Conservation (phyloP, 2,329 filamentous ascomycete genomes). For the Phymatotrichopsis omnivora region DNA sequence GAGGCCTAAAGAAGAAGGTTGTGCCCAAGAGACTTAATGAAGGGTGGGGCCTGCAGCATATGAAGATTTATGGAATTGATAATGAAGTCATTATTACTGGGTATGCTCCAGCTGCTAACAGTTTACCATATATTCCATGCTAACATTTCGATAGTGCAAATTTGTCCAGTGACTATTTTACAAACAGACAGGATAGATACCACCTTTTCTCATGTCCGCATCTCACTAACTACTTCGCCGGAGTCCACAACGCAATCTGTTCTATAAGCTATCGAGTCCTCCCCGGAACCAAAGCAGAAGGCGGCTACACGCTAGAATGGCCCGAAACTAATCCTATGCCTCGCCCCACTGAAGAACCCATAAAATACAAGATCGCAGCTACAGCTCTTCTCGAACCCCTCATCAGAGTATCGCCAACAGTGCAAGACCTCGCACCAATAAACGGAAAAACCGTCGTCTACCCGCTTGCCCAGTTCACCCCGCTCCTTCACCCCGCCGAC, state of each 20-base stretch:
- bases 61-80: conserved; percentile 96
- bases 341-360: conserved; percentile 60
- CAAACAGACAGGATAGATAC: conserved; percentile 87
- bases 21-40: conserved; percentile 90
- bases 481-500: conserved; percentile 60
- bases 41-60: conserved; percentile 95
- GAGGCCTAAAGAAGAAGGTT: conserved; percentile 69
- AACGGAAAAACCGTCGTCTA: conserved; percentile 62
- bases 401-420: conserved; percentile 48
- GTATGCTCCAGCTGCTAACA: conserved; percentile 39
- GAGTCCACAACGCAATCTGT: conserved; percentile 65
- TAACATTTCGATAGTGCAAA: conserved; percentile 52
- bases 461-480: conserved; percentile 77
- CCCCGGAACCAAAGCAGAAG: conserved; percentile 45
- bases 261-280: conserved; percentile 72
- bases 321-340: conserved; percentile 62
- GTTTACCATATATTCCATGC: conserved; percentile 13
- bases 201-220: conserved; percentile 74
- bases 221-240: conserved; percentile 71
- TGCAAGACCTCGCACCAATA: conserved; percentile 12
- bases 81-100: conserved; percentile 92
- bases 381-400: conserved; percentile 57
- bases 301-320: conserved; percentile 60
- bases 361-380: conserved; percentile 58
- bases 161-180: conserved; percentile 88